Percentiles rank a stretch among this genome's conserved stretches.
Conservation (phyloP, 148 eudicot species). For the Hydrangea macrophylla region DNA sequence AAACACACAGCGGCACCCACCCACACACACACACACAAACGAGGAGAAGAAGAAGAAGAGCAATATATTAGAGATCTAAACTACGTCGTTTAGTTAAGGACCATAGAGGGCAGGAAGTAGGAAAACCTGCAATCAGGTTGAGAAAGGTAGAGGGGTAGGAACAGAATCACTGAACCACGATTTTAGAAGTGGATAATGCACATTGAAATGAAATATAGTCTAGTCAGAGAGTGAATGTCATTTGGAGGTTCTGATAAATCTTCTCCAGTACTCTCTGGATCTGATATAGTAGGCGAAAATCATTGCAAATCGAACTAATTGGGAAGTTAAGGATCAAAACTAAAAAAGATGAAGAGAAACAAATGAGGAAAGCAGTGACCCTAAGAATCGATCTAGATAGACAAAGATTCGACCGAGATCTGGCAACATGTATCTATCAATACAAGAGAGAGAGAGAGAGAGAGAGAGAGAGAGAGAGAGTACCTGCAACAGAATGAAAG, state of each 20-base stretch:
- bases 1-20: background rate
- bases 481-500: constrained; percentile 56
- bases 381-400: background rate
- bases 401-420: background rate
- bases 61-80: background rate
- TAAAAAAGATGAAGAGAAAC: background rate
- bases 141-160: background rate
- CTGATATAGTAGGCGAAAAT: background rate
- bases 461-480: background rate
- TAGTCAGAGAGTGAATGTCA: background rate
- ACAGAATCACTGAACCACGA: background rate
- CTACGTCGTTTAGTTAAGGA: background rate
- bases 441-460: constrained; percentile 1
- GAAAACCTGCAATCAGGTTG: background rate
- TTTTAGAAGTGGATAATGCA: background rate
- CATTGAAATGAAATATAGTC: background rate
- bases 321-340: too few relatives aligned
- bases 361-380: background rate
- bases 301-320: background rate
- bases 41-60: too few relatives aligned
- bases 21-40: background rate
- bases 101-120: background rate
- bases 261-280: too few relatives aligned
- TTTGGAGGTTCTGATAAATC: too few relatives aligned
- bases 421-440: background rate